These are phyloP conservation scores for Pseudocercospora macadamiae DNA, from an alignment of 2,329 filamentous ascomycete species.

Conservation along the genomic window DNA sequence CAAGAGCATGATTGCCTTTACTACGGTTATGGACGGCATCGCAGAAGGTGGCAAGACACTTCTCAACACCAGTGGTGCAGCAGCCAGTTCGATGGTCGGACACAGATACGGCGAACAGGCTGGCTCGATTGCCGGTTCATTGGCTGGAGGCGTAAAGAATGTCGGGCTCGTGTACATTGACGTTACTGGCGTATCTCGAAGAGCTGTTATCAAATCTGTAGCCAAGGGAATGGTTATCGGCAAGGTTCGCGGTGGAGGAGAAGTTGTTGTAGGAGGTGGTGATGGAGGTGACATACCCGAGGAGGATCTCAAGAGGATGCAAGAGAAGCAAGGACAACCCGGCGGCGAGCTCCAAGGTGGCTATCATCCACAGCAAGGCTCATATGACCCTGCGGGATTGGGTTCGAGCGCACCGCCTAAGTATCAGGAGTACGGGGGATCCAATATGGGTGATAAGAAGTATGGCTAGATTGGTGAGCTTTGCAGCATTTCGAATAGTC, in stretches of 20 bases:
- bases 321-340: constrained; percentile 35
- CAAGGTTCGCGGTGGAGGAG: constrained; percentile 71
- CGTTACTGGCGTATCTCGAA: constrained; percentile 85
- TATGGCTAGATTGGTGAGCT: background rate
- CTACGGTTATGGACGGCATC: constrained; percentile 89
- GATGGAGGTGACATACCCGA: constrained; percentile 54
- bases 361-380: constrained; percentile 26
- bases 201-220: constrained; percentile 89
- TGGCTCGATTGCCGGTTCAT: constrained; percentile 70
- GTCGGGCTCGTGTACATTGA: constrained; percentile 97
- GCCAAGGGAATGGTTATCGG: constrained; percentile 96
- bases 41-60: constrained; percentile 83
- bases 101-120: constrained; percentile 89
- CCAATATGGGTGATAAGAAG: constrained; percentile 3
- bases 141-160: constrained; percentile 90
- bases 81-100: constrained; percentile 84
- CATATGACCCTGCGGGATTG: constrained; percentile 33
- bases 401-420: constrained; percentile 31
- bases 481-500: background rate
- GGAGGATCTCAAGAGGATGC: constrained; percentile 40
- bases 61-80: constrained; percentile 71
- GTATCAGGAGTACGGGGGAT: constrained; percentile 32
- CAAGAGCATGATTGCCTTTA: constrained; percentile 95
- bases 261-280: constrained; percentile 72
- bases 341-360: constrained; percentile 24